A percentile compares a stretch with the other conserved stretches of the same genome.
Conservation (phyloP, 164 flowering plant genomes). For the Dillenia suffruticosa region DNA sequence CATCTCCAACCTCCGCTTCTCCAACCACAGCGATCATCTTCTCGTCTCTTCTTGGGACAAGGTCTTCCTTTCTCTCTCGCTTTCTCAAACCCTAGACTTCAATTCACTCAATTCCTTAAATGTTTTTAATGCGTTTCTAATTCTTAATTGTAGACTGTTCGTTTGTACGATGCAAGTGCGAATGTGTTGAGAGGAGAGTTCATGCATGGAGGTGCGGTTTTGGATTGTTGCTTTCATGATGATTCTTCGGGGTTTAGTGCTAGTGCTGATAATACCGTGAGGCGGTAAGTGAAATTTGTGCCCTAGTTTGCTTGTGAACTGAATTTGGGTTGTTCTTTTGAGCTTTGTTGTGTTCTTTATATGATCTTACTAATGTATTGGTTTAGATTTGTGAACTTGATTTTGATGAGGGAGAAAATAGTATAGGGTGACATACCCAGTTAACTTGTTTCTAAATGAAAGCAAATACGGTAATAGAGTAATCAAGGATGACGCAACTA, state of each 20-base stretch:
- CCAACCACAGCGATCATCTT: slow-evolving; percentile 89
- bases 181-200: slow-evolving; percentile 83
- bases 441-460: too few relatives aligned
- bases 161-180: slow-evolving; percentile 86
- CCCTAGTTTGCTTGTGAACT: too few relatives aligned
- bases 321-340: not conserved
- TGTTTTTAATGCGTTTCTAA: slow-evolving; percentile 1
- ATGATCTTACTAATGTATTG: not conserved
- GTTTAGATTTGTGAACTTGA: too few relatives aligned
- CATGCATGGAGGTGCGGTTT: slow-evolving; percentile 80
- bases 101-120: not conserved
- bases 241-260: slow-evolving; percentile 95
- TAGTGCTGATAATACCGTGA: slow-evolving; percentile 72
- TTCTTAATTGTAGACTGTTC: slow-evolving; percentile 49
- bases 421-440: too few relatives aligned
- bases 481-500: too few relatives aligned
- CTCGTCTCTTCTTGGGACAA: slow-evolving; percentile 99
- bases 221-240: slow-evolving; percentile 98
- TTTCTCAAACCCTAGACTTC: not conserved
- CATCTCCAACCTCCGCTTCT: slow-evolving; percentile 88
- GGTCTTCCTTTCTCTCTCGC: slow-evolving; percentile 23
- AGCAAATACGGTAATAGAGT: too few relatives aligned
- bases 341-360: not conserved
- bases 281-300: slow-evolving; percentile 42
- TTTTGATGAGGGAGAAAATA: too few relatives aligned